Evolutionary conservation across 179 eudicot species (phyloP), one percentile per base, ranked within the genome.

Genomic region (Nepenthes alata): DNA sequence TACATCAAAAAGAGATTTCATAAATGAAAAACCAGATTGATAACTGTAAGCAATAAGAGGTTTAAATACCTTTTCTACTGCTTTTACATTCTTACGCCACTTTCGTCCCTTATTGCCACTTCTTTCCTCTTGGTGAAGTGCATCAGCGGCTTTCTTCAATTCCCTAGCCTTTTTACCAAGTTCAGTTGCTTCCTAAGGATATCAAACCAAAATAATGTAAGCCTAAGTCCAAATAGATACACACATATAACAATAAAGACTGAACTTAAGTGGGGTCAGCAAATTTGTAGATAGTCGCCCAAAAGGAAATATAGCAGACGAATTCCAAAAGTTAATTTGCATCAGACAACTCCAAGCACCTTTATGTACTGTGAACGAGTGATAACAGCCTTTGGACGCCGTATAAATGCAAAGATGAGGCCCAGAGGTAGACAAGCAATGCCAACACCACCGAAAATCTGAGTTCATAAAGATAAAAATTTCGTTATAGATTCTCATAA

Each of bases 361-460:
- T 93, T 93, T 64, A 93, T 93, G 73, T 93, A 93, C 74, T 93
- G 99, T 58, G 99, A 93, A 64, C 97, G 97, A 62, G 99, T 93
- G 50, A 93, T 93, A 55, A 93, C 95, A 72, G 99, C 95, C 78
- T 87, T 93, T 45, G 97, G 99, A 57, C 97, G 94, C 69, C 94
- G 82, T 38, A 93, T 67, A 82, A 93, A 93, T 36, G 99, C 78
- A 80, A 85, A 87, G 68, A 93, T 80, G 67, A 93, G 95, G 59
- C 99, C 85, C 75, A 93, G 55, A 36, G 99, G 99, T 56, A 93
- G 86, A 74, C 94, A 87, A 60, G 96, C 95, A 77, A 93, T 93
- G 63, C 97, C 99, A 65, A 87, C 95, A 65, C 99, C 99, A n/a
- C 97, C 99, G 78, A 93, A 90, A 69, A 93, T 87, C 99, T 93